Base-by-base conservation (phyloP, 1,284 basidiomycete genomes). In the Lentinula novae-zelandiae region DNA sequence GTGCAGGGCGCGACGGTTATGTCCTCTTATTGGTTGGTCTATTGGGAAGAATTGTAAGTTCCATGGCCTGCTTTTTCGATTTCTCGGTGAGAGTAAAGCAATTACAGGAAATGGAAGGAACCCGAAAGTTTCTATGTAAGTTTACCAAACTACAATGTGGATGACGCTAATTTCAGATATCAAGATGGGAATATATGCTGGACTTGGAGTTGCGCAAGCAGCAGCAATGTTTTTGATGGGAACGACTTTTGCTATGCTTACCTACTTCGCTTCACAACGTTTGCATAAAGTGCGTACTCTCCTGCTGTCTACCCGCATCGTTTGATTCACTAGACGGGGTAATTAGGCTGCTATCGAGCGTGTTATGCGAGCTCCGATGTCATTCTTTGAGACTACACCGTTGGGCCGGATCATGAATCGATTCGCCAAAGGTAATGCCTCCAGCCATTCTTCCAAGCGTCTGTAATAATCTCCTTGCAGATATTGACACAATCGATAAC, bases 311-410 rank as follows among this genome's bases (percentile, higher is more conserved):
- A 20, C 9, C 44, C 17, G 17, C 10, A 5, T 27, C 27, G 2
- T 20, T 3, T 36, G 46, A 9, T n/a, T 2, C 38, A 4, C 9
- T 39, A 36, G n/a, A 54, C 38, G 44, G 62, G 77, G 67, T 76
- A 77, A 33, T 48, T 69, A 82, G 77, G 73, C 71, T 49, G 85
- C 89, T 1, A 85, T 91, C 60, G 72, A 76, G 5, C 80, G 86
- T 34, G 80, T 93, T 46, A 82, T 86, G 75, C 80, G 85, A 65
- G 88, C 90, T 0, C 93, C 93, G 0, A 93, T 93, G 86, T 84
- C 84, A 4, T 95, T 94, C 78, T 95, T 94, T 69, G 94, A 96
- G 70, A 94, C 92, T 0, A 95, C 92, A 82, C 95, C 95, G 6
- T 78, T 95, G 12, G 95, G 95, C 12, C 88, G 95, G 20, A 93